These are phyloP conservation scores for Aaosphaeria arxii DNA, from an alignment of 2,329 filamentous ascomycete species.

Conservation along the genomic window DNA sequence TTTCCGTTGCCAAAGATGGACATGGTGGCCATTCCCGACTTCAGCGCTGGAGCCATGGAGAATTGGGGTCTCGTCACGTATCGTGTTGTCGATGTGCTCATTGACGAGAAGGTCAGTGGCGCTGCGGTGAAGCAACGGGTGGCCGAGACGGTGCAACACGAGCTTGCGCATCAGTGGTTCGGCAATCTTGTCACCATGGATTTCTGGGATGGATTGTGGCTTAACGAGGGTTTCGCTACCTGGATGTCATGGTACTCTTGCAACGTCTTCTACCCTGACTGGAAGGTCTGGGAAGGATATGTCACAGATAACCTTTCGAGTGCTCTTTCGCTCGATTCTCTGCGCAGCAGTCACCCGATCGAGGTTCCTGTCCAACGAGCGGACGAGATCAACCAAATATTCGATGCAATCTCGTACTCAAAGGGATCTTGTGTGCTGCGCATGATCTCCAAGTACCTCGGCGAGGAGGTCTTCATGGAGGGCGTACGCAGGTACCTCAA, in stretches of 20 bases:
- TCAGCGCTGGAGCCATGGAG: slow-evolving; percentile 95
- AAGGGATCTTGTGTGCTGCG: slow-evolving; percentile 94
- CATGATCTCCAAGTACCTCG: slow-evolving; percentile 95
- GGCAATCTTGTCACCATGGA: slow-evolving; percentile 98
- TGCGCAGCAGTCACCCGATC: slow-evolving; percentile 93
- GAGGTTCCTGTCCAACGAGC: slow-evolving; percentile 94
- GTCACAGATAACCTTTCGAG: slow-evolving; percentile 90
- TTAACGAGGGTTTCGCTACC: slow-evolving; percentile 90
- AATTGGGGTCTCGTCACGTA: slow-evolving; percentile 98
- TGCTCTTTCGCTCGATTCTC: slow-evolving; percentile 81
- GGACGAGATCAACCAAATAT: slow-evolving; percentile 97
- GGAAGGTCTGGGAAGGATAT: slow-evolving; percentile 97
- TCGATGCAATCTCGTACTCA: slow-evolving; percentile 95
- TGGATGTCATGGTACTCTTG: slow-evolving; percentile 95
- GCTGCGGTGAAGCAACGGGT: slow-evolving; percentile 89
- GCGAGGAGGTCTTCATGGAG: slow-evolving; percentile 89
- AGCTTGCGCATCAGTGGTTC: slow-evolving; percentile 97
- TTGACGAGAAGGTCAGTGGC: slow-evolving; percentile 88
- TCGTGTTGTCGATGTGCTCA: slow-evolving; percentile 83
- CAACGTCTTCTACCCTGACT: slow-evolving; percentile 94
- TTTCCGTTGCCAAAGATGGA: slow-evolving; percentile 94
- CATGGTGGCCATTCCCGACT: slow-evolving; percentile 94
- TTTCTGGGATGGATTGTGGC: slow-evolving; percentile 96
- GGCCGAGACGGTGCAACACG: slow-evolving; percentile 93
- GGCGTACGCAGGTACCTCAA: slow-evolving; percentile 88